Evolutionary conservation across 2,329 filamentous ascomycete genomes (phyloP).

Genomic region (Fusarium miscanthi): DNA sequence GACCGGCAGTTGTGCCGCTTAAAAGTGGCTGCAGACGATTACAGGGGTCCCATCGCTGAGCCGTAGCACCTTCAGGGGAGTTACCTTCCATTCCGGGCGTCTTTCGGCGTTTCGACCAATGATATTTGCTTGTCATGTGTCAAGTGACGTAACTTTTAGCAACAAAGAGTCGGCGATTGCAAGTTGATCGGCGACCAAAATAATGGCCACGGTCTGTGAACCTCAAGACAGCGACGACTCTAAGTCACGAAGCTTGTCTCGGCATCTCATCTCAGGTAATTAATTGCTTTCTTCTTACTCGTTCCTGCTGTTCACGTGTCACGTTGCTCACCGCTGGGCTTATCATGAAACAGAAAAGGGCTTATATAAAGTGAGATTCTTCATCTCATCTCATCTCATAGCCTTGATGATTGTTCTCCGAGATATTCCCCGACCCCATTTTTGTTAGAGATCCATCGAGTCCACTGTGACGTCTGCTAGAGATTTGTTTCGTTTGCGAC

Average conservation of each 20-base stretch:
- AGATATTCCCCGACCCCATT: conserved; percentile 37
- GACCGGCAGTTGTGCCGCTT: conserved; percentile 5
- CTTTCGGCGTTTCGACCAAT: conserved; percentile 25
- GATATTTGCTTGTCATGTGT: accelerated
- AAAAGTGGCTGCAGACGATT: conserved; percentile 17
- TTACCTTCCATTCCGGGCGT: conserved; percentile 22
- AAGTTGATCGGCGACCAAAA: conserved; percentile 24
- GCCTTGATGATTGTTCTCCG: conserved; percentile 3
- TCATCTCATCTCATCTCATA: conserved; percentile 7
- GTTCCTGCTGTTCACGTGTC: conserved; percentile 27
- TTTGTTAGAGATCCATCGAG: conserved; percentile 5
- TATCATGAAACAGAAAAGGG: not conserved
- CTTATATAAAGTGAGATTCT: conserved; percentile 20
- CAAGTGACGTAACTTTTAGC: conserved; percentile 30
- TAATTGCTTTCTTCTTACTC: not conserved
- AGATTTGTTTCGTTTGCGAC: conserved; percentile 4
- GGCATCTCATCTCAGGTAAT: conserved; percentile 16
- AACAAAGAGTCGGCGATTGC: conserved; percentile 38
- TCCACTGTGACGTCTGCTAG: conserved; percentile 21
- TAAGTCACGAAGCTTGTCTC: conserved; percentile 37
- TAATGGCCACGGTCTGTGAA: not conserved
- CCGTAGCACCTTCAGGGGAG: not conserved
- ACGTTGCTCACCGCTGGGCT: conserved; percentile 27
- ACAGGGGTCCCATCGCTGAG: conserved; percentile 20
- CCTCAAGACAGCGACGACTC: not conserved